Conservation (phyloP, 352 stramenopile genomes). For the Phytopythium aichiense region DNA sequence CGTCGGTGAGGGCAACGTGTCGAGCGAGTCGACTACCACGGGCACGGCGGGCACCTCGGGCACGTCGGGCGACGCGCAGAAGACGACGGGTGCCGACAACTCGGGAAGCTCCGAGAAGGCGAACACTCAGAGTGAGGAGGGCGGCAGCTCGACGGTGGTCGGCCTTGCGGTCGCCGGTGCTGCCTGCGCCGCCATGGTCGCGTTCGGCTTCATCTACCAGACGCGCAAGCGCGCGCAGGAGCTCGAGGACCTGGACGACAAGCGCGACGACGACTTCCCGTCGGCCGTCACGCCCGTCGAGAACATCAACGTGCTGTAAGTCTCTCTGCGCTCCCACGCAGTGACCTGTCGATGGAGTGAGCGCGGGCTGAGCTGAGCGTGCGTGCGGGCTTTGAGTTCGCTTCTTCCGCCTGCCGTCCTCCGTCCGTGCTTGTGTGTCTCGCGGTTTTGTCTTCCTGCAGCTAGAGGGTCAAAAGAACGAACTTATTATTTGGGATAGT, state of each 20-base stretch:
- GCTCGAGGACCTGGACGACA: constrained; percentile 47
- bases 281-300: constrained; percentile 46
- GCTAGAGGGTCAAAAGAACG: constrained; percentile 5
- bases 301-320: constrained; percentile 52
- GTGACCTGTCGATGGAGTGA: not conserved
- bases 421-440: not conserved
- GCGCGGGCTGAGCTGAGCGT: not conserved
- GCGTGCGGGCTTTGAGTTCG: not conserved
- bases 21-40: constrained; percentile 15
- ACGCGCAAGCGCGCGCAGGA: constrained; percentile 58
- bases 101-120: constrained; percentile 18
- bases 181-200: constrained; percentile 38
- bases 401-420: not conserved
- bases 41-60: constrained; percentile 13
- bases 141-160: constrained; percentile 10
- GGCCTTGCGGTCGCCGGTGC: constrained; percentile 26
- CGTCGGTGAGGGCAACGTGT: constrained; percentile 9
- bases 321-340: not conserved
- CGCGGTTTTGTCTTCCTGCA: not conserved
- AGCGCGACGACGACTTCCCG: constrained; percentile 36
- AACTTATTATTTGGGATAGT: constrained; percentile 6
- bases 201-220: constrained; percentile 79
- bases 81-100: constrained; percentile 19
- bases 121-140: constrained; percentile 34
- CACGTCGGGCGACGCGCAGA: constrained; percentile 16